Evolutionary conservation across 1,284 basidiomycete genomes (phyloP).

Genomic region (Dichomitus squalens): DNA sequence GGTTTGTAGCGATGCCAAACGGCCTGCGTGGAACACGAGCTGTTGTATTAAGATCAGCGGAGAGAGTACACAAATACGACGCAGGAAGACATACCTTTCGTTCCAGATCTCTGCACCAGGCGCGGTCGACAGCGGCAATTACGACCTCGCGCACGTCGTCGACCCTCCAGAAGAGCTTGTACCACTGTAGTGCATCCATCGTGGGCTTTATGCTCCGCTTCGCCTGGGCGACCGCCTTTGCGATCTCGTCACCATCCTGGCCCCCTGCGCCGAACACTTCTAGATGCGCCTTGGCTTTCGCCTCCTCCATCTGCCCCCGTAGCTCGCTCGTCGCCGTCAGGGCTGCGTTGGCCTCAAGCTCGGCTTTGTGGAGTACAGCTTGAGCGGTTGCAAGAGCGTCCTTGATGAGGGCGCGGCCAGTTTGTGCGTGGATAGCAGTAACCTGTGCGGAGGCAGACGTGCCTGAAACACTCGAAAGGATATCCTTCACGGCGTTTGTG

Average conservation of each 20-base stretch:
- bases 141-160: conserved; percentile 74
- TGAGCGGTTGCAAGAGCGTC: conserved; percentile 39
- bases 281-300: conserved; percentile 33
- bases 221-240: conserved; percentile 50
- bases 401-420: conserved; percentile 37
- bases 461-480: conserved; percentile 29
- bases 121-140: conserved; percentile 48
- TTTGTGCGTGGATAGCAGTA: conserved; percentile 31
- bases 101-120: conserved; percentile 72
- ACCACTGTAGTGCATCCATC: conserved; percentile 65
- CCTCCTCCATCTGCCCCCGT: conserved; percentile 35
- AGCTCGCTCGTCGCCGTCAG: conserved; percentile 34
- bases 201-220: conserved; percentile 51
- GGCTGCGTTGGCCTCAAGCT: conserved; percentile 35
- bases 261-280: conserved; percentile 41
- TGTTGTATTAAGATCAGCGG: conserved; percentile 30
- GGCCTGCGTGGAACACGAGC: conserved; percentile 74
- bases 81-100: conserved; percentile 48
- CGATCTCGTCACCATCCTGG: conserved; percentile 46
- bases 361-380: conserved; percentile 29
- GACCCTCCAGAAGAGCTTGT: conserved; percentile 64
- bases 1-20: conserved; percentile 58
- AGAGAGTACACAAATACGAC: not conserved
- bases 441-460: conserved; percentile 12
- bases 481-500: conserved; percentile 40